Evolutionary conservation across 305 asterid species (phyloP), one percentile per base, ranked within the genome.

Genomic region (Solanum hybrid): DNA sequence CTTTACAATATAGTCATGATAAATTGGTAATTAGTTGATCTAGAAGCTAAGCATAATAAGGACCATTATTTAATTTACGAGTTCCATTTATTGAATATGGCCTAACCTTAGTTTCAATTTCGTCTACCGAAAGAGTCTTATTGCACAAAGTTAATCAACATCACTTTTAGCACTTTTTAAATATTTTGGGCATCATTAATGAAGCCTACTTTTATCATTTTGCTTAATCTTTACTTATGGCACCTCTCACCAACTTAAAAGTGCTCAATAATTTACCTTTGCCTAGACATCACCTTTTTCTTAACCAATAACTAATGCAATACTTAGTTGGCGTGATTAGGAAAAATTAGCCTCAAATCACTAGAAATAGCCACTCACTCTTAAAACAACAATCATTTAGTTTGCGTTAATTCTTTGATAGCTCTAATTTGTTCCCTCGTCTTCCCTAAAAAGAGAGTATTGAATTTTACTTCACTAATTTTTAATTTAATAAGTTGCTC

Each of bases 181-280:
- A 16, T 60, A 71, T 71, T 64, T 71, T 87, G 31, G 4, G 26
- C 29, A 89, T 64, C 72, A 84, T 51, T n/a, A 1, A 85, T 40
- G 88, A 80, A 22, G 31, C 88, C 20, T 26, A 37, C 88, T 90
- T 86, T 80, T 17, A 90, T 90, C 86, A 87, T 90, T 29, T 90
- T 90, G 88, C 91, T 87, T 90, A 90, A 87, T 87, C 91, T 90
- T 81, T 90, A 90, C 91, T 87, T 87, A 42, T 87, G 75, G 3
- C 78, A 78, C 42, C 40, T 64, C 85, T 88, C 69, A 75, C 84
- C 91, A 86, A 64, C 84, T 76, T 72, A 46, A 85, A 90, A 79
- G 88, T 27, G 42, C 85, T 80, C 60, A 79, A 80, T 80, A 26
- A 87, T 69, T 86, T 86, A 37, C 78, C 75, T 86, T 86, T 88